A percentile compares a stretch with the other conserved stretches of the same genome.
These are phyloP conservation scores for Aspergillus tanneri DNA, from an alignment of 2,329 filamentous ascomycete genomes.

Conservation along the genomic window DNA sequence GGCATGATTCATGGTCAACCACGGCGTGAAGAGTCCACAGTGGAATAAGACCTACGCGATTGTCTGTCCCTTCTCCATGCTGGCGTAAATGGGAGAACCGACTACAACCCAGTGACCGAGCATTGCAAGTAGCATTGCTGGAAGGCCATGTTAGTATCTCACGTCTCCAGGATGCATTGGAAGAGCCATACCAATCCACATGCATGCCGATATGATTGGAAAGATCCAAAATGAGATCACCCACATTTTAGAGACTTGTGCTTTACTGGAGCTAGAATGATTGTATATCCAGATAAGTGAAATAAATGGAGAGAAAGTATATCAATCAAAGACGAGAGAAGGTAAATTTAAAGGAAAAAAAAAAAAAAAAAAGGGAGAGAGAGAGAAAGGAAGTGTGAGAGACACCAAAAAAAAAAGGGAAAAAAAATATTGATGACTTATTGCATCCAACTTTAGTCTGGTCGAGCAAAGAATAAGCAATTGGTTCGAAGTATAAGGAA, in stretches of 20 bases:
- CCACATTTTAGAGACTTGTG: constrained; percentile 48
- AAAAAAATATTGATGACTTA: too few relatives aligned
- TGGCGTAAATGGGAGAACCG: constrained; percentile 53
- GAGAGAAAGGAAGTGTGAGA: not conserved
- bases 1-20: constrained; percentile 6
- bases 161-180: not conserved
- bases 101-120: constrained; percentile 55
- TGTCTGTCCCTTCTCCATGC: constrained; percentile 52
- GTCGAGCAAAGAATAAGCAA: too few relatives aligned
- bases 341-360: not conserved
- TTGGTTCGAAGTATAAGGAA: too few relatives aligned
- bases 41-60: constrained; percentile 50
- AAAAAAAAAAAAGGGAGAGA: constrained; percentile 2
- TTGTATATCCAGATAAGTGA: not conserved
- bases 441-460: too few relatives aligned
- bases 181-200: constrained; percentile 51
- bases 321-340: not conserved
- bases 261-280: too few relatives aligned
- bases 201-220: constrained; percentile 58
- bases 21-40: not conserved
- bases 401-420: too few relatives aligned
- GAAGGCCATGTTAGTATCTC: constrained; percentile 10
- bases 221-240: constrained; percentile 54
- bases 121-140: constrained; percentile 61
- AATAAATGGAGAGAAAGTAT: not conserved